Conservation (phyloP, 225 moss, liverwort and hornwort genomes). For the Polytrichum commune region DNA sequence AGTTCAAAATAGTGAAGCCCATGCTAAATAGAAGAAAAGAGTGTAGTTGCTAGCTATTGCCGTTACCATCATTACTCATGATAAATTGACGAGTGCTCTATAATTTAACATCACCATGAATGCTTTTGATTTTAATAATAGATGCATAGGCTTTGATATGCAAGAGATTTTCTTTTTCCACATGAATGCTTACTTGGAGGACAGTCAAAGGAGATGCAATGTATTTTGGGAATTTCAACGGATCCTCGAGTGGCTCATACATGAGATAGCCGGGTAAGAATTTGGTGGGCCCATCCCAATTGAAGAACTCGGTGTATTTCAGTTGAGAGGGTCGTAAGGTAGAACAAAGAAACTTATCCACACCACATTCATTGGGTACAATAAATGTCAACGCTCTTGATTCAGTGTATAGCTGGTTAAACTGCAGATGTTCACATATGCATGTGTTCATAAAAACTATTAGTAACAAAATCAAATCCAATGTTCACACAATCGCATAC, state of each 20-base stretch:
- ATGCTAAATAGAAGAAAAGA: too few relatives aligned
- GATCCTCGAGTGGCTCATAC: slow-evolving; percentile 67
- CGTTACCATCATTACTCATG: too few relatives aligned
- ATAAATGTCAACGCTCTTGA: slow-evolving; percentile 45
- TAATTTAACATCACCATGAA: too few relatives aligned
- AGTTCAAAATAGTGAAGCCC: too few relatives aligned
- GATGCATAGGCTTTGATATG: too few relatives aligned
- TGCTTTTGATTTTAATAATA: too few relatives aligned
- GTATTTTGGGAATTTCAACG: slow-evolving; percentile 47
- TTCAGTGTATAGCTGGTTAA: slow-evolving; percentile 62
- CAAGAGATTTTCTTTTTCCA: too few relatives aligned
- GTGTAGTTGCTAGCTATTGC: too few relatives aligned
- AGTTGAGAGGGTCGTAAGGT: slow-evolving; percentile 68
- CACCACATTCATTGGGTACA: slow-evolving; percentile 55
- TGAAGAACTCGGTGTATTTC: slow-evolving; percentile 59
- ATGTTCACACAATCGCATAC: too few relatives aligned
- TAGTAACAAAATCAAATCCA: too few relatives aligned
- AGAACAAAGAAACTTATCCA: slow-evolving; percentile 56
- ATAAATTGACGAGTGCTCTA: too few relatives aligned
- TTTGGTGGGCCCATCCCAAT: slow-evolving; percentile 55
- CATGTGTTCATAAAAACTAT: too few relatives aligned
- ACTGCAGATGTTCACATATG: slow-evolving; percentile 20
- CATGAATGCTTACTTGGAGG: slow-evolving; percentile 35
- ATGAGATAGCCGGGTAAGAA: slow-evolving; percentile 59
- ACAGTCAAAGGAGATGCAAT: slow-evolving; percentile 60